Evolutionary conservation across 805 yeast genomes (phyloP).

Genomic region (Vanderwaltozyma tropicalis): DNA sequence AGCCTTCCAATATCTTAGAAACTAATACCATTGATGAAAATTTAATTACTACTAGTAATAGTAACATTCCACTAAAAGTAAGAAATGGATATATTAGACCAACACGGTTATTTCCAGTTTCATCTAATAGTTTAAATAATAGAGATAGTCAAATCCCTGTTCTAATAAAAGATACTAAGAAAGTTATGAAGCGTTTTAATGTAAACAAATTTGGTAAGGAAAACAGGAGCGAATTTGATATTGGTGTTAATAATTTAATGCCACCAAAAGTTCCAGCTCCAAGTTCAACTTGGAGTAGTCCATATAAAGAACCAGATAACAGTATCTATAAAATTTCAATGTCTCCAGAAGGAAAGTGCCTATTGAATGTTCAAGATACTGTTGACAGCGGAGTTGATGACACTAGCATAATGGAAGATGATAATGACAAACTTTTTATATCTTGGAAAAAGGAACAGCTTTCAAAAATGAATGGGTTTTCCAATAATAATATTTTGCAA

Average conservation of each 20-base stretch:
- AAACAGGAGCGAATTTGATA: background rate
- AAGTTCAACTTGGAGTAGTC: constrained; percentile 14
- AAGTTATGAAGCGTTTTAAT: background rate
- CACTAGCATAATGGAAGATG: constrained; percentile 25
- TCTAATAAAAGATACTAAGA: constrained; percentile 1
- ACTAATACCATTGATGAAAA: background rate
- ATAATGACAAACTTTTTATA: constrained; percentile 19
- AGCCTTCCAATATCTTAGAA: background rate
- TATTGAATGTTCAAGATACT: constrained; percentile 16
- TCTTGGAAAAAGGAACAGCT: constrained; percentile 26
- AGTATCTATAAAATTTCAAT: constrained; percentile 22
- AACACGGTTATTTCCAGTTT: constrained; percentile 18
- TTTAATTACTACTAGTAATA: background rate
- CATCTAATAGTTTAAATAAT: constrained; percentile 12
- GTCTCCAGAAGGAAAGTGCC: constrained; percentile 26
- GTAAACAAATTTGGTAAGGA: background rate
- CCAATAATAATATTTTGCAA: background rate
- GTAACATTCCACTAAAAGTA: background rate
- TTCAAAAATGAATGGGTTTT: constrained; percentile 14
- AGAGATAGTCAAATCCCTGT: constrained; percentile 14
- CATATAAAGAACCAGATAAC: constrained; percentile 22
- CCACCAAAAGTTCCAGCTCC: background rate
- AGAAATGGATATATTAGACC: constrained; percentile 12
- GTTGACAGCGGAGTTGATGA: constrained; percentile 19
- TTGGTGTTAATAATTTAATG: background rate